Evolutionary conservation across 2,329 filamentous ascomycete species (phyloP), one percentile per base, ranked within the genome.

Genomic region (Aspergillus sp.): DNA sequence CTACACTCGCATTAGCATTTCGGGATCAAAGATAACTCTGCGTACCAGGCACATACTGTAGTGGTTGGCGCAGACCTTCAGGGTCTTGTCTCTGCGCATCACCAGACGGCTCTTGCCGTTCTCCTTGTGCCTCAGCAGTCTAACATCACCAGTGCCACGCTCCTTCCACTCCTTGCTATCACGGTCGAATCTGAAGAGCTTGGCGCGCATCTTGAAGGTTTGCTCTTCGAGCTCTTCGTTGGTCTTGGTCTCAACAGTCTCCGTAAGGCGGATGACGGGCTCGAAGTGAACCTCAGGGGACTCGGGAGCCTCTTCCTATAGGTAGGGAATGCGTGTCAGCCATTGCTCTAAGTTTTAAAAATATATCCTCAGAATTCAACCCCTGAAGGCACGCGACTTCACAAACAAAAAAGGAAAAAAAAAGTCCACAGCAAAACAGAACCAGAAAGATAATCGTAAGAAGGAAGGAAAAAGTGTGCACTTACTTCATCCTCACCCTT

Each of bases 61-160:
- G 85, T 99, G 95, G 84, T 99, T 99, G 75, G 95, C 95, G 88
- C 95, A 99, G 80, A 99, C 95, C 86, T 99, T 99, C 82, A 98
- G 87, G 61, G 95, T 99, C 91, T 98, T 98, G 84, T 99, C 95
- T 76, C 95, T 87, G 77, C 95, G 90, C 95, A 99, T 99, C 69
- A 99, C 95, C 70, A 99, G 83, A 70, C 95, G 88, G 59, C 93
- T 96, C 89, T 98, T 98, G 80, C 90, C 87, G 77, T 96, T 97
- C 83, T 97, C 93, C 86, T 92, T 95, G 85, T 99, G 95, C 88
- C 97, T 98, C 75, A 99, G 84, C 78, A 99, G 85, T 73, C 93
- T 87, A 64, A 98, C 93, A 71, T 98, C 93, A 70, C 95, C 95
- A 65, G 95, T 98, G 65, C 95, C 95, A 74, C 95, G 90, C 87